phyloP scores from a whole-genome alignment of 768 basidiomycete genomes.

The Butyriboletus loyo region DNA sequence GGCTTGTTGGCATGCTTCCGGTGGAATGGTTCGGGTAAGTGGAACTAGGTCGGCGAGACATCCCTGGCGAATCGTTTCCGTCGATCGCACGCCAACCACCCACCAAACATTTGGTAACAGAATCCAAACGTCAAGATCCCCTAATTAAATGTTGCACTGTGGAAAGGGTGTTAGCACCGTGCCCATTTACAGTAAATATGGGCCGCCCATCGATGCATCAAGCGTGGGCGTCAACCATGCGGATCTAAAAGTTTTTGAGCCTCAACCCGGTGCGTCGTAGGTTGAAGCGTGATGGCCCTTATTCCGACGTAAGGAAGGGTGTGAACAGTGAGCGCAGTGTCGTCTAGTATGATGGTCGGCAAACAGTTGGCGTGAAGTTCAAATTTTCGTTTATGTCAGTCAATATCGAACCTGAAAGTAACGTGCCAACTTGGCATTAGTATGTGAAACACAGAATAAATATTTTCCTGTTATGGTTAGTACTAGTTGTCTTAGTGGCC shows the following conservation, averaged over 20 bases:
- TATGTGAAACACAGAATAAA: not conserved
- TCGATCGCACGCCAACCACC: not conserved
- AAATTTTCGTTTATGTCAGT: too few relatives aligned
- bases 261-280: not conserved
- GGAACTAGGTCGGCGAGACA: conserved; percentile 6
- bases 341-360: not conserved
- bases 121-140: not conserved
- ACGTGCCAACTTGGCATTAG: not conserved
- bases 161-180: not conserved
- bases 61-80: conserved; percentile 10
- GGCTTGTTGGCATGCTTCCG: conserved; percentile 7
- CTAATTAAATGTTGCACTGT: not conserved
- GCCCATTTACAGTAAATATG: not conserved
- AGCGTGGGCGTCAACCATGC: not conserved
- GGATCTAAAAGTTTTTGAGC: not conserved
- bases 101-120: conserved; percentile 7
- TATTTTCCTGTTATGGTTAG: not conserved
- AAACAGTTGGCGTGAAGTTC: too few relatives aligned
- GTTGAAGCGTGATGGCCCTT: not conserved
- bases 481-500: too few relatives aligned
- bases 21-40: conserved; percentile 2
- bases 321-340: not conserved
- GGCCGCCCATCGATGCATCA: not conserved
- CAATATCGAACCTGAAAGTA: not conserved
- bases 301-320: not conserved